These are phyloP conservation scores for Alternaria longipes DNA, from an alignment of 2,329 filamentous ascomycete genomes.

Conservation along the genomic window DNA sequence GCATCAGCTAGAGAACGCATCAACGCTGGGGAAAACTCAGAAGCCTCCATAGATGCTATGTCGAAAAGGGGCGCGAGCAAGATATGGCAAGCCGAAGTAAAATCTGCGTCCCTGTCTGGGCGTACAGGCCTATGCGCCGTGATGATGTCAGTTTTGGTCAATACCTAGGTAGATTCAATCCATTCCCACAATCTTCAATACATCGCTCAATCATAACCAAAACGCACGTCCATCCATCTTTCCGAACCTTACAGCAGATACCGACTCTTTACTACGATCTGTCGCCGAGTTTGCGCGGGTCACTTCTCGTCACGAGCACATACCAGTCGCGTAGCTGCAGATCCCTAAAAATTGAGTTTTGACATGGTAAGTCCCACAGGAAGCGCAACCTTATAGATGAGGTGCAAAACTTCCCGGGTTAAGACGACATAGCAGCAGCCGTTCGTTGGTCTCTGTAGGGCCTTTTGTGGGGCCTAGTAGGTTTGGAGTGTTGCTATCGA, in stretches of 20 bases:
- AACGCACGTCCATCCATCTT: not conserved
- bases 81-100: not conserved
- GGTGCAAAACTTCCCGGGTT: not conserved
- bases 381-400: not conserved
- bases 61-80: not conserved
- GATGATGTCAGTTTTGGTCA: not conserved
- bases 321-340: not conserved
- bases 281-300: constrained; percentile 11
- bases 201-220: constrained; percentile 1
- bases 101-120: not conserved
- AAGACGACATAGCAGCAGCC: not conserved
- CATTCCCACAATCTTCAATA: not conserved
- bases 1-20: not conserved
- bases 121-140: not conserved
- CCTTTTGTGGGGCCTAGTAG: not conserved
- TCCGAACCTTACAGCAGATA: not conserved
- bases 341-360: constrained; percentile 9
- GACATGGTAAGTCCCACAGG: constrained; percentile 3
- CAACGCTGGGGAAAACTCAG: not conserved
- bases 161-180: not conserved
- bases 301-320: constrained; percentile 1
- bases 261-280: not conserved
- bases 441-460: not conserved
- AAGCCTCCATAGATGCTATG: not conserved
- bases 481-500: not conserved